Percentiles rank a stretch among this genome's conserved stretches.
phyloP scores from a whole-genome alignment of 2,329 filamentous ascomycete species.

The Tolypocladium sp. region DNA sequence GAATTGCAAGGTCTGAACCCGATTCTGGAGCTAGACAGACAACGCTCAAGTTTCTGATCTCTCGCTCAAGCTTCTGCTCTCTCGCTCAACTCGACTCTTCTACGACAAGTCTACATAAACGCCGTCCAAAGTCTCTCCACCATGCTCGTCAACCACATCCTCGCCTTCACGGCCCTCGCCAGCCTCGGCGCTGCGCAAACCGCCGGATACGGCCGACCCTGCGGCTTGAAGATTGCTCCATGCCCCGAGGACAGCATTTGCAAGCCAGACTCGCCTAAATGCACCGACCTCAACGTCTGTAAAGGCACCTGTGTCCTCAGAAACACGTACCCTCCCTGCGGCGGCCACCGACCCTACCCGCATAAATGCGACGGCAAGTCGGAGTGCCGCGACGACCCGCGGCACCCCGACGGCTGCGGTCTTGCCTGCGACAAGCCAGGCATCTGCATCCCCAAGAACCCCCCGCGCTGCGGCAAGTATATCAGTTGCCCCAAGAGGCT shows the following conservation, averaged over 20 bases:
- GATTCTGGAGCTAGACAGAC: too few relatives aligned
- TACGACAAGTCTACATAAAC: not conserved
- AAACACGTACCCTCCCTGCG: slow-evolving; percentile 22
- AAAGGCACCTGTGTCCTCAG: slow-evolving; percentile 17
- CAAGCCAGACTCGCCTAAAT: slow-evolving; percentile 10
- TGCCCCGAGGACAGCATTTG: slow-evolving; percentile 17
- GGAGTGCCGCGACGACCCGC: slow-evolving; percentile 23
- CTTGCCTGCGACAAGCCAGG: slow-evolving; percentile 24
- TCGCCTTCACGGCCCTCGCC: slow-evolving; percentile 7
- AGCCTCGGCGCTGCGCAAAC: slow-evolving; percentile 9
- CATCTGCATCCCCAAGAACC: slow-evolving; percentile 19
- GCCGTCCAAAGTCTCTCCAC: not conserved
- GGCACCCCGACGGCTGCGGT: slow-evolving; percentile 19
- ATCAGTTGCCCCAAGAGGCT: slow-evolving; percentile 14
- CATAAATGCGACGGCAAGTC: slow-evolving; percentile 13
- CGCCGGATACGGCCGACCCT: slow-evolving; percentile 6
- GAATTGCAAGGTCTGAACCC: too few relatives aligned
- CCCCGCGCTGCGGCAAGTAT: slow-evolving; percentile 7
- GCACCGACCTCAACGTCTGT: slow-evolving; percentile 17
- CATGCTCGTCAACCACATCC: slow-evolving; percentile 14
- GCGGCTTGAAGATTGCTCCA: slow-evolving; percentile 18
- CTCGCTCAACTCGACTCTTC: not conserved
- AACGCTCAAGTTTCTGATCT: too few relatives aligned
- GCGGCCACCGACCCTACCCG: slow-evolving; percentile 17
- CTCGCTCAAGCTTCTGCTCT: not conserved